Evolutionary conservation across 208 protist genomes (phyloP), one percentile per base, ranked within the genome.

Genomic region (Kentomonas sorsogonicus): DNA sequence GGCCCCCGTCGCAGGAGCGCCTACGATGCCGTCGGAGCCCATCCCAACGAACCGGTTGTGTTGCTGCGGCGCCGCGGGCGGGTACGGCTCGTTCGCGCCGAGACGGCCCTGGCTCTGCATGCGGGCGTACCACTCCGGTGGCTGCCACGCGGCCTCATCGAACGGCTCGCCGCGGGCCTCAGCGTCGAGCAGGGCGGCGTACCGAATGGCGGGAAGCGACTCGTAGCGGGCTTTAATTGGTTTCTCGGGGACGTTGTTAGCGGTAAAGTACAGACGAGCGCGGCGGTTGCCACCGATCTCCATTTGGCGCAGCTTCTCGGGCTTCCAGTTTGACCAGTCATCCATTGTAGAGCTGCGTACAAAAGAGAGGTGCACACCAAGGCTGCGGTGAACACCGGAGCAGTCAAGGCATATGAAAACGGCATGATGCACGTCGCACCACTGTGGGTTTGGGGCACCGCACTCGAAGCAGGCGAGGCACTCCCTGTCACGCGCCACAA

Each of bases 261-360:
- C 60, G 23, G 89, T 82, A 63, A 96, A 96, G 74, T 91, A 96
- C 40, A 87, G 61, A 0, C 83, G 77, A 0, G 91, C 91, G 10
- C 87, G 80, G n/a, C 85, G 79, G 61, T 96, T 96, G 33, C 91
- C 91, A 25, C 91, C 91, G 26, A 89, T 39, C 60, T 94, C 56
- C 91, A 96, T 94, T 63, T 93, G 88, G 30, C 67, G 64, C 50
- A 96, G 70, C 69, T 96, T 96, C 57, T 87, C 79, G 33, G 91
- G 91, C 27, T 83, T 79, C 88, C 91, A 96, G 60, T 84, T 78
- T 16, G 56, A 70, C 93, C 94, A 98, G 15, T 77, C 76, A 64
- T 98, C 96, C 74, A 97, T 93, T 7, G 89, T 96, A 43, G 82
- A 74, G 68, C 92, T 97, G 13, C 88, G 86, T 22, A 97, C 91